These are phyloP conservation scores for Pseudocercospora cruenta DNA, from an alignment of 2,329 filamentous ascomycete genomes.

Conservation along the genomic window DNA sequence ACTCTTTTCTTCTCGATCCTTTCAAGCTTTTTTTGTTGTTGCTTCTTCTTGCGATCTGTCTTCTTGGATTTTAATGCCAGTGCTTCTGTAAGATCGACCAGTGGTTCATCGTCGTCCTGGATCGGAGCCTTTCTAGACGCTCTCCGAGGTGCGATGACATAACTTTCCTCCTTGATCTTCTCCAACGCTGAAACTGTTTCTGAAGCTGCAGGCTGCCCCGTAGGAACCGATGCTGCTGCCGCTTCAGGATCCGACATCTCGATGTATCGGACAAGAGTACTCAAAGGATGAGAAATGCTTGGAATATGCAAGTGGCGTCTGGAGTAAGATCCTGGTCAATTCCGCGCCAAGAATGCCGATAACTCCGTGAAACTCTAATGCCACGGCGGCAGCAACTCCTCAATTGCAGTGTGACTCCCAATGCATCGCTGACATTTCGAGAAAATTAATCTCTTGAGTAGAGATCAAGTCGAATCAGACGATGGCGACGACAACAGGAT, in stretches of 20 bases:
- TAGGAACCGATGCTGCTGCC: not conserved
- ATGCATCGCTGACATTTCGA: not conserved
- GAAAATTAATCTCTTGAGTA: not conserved
- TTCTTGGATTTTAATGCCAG: slow-evolving; percentile 58
- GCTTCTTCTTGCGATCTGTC: slow-evolving; percentile 53
- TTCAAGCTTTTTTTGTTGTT: slow-evolving; percentile 45
- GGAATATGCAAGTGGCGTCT: not conserved
- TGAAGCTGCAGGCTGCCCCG: not conserved
- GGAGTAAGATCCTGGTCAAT: not conserved
- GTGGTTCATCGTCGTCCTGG: slow-evolving; percentile 47
- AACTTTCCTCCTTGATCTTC: slow-evolving; percentile 12
- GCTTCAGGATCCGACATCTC: not conserved
- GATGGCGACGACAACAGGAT: not conserved
- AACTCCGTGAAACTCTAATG: not conserved
- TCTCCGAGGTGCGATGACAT: slow-evolving; percentile 19
- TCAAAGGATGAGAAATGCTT: not conserved
- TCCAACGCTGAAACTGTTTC: not conserved
- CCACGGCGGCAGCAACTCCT: not conserved
- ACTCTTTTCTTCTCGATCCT: slow-evolving; percentile 36
- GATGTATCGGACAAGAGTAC: not conserved
- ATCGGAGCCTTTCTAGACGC: slow-evolving; percentile 12
- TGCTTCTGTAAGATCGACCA: slow-evolving; percentile 55
- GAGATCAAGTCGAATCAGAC: not conserved
- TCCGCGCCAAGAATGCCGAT: not conserved
- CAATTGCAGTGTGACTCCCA: not conserved